Base-by-base conservation (phyloP, 768 basidiomycete species). In the Dentipellis sp. region DNA sequence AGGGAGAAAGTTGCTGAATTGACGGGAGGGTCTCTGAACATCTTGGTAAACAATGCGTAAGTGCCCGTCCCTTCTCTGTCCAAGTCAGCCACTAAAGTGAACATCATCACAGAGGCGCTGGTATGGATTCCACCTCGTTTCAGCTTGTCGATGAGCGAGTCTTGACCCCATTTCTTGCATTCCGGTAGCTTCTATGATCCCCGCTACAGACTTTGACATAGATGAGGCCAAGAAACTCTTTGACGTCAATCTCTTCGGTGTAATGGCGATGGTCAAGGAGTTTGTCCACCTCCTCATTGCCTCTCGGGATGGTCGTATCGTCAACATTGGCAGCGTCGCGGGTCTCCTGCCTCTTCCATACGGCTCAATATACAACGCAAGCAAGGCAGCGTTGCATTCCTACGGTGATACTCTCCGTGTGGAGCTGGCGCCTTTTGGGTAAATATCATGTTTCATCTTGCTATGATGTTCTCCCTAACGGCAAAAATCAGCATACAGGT, bases 351-450 rank as follows among this genome's bases (percentile, higher is more conserved):
- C 70, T 3, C 55, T 59, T 45, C 65, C 68, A 0, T 71, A 69
- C 52, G 63, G 66, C 10, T 60, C 62, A 6, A 45, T 61, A 5
- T 72, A 70, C 45, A 69, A 69, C 50, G 59, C 65, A 1, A 64
- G 60, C 50, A 72, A 72, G 48, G 71, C 70, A n/a, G 71, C 71
- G 1, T 58, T 72, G 3, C 63, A 64, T 52, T 52, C 66, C 10
- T 69, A 66, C 47, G 63, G 66, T 6, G 62, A 72, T 57, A 69
- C 66, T 4, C 57, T 72, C 10, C 62, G 71, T 1, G 52, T 71
- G 9, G 71, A 72, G 50, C 54, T 72, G 14, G 66, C 58, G n/a
- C 71, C 71, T 10, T 71, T 72, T 59, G 61, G 63, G 51, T 52
- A 16, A 17, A 35, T 52, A 9, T 17, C 10, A n/a, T 3, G n/a